phyloP scores from a whole-genome alignment of 768 basidiomycete genomes.

The Zangia roseola region DNA sequence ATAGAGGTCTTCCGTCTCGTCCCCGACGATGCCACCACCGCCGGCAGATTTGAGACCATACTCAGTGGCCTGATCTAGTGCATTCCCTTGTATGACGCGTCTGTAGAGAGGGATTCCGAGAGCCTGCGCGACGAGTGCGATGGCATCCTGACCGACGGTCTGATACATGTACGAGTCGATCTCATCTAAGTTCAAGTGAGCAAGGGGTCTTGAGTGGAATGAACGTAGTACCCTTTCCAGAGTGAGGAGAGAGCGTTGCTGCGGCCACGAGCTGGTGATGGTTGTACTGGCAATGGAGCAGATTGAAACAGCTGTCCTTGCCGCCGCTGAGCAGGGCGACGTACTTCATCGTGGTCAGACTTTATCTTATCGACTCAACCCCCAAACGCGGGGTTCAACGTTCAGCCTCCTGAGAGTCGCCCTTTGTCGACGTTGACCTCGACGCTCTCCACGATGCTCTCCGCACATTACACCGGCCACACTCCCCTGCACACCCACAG shows the following conservation, averaged over 20 bases:
- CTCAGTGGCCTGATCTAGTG: constrained; percentile 78
- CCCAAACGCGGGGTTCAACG: constrained; percentile 15
- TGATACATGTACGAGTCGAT: constrained; percentile 98
- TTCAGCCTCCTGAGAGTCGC: background rate
- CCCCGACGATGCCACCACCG: constrained; percentile 61
- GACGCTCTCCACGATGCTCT: constrained; percentile 63
- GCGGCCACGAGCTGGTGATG: constrained; percentile 87
- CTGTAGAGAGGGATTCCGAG: constrained; percentile 86
- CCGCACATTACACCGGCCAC: constrained; percentile 35
- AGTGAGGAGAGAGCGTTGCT: constrained; percentile 81
- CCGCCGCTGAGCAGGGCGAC: constrained; percentile 95
- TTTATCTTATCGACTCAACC: constrained; percentile 23
- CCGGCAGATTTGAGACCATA: constrained; percentile 71
- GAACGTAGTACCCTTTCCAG: constrained; percentile 74
- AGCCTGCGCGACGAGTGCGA: constrained; percentile 81
- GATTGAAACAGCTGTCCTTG: constrained; percentile 96
- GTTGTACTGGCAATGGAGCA: constrained; percentile 83
- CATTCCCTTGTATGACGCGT: constrained; percentile 73
- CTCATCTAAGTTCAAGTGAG: constrained; percentile 66
- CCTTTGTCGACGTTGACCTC: background rate
- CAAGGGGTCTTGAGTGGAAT: background rate
- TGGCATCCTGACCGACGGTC: constrained; percentile 96
- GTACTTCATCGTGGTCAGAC: constrained; percentile 66
- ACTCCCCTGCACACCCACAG: constrained; percentile 28
- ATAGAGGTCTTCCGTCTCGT: constrained; percentile 95